Base-by-base conservation (phyloP, 129 eudicot genomes). In the Saposhnikovia divaricata region DNA sequence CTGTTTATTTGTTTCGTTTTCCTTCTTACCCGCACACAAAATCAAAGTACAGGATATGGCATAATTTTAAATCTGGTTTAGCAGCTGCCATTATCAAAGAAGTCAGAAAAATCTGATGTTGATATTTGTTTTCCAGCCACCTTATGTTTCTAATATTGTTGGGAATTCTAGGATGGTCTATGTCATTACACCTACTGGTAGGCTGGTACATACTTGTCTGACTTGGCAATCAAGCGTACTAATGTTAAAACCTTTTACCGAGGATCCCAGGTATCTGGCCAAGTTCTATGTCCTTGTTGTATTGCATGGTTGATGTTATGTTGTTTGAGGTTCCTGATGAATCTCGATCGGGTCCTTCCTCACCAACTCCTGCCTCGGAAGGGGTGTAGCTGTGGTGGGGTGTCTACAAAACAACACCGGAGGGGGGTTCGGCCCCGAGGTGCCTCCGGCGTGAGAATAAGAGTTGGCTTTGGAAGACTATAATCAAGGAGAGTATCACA, bases 31-130 rank as follows among this genome's bases (percentile, higher is more conserved):
- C 34, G 34, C 34, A 31, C 34, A 31, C 34, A 31, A 31, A 31
- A 31, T 31, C 34, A 31, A 31, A 91, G 73, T 91, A 93, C 82
- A 91, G 98, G 73, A 93, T 94, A 5, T 94, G 98, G 98, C 91
- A 94, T 44, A 92, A 93, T 19, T 94, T 90, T 77, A 87, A 93
- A 11, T 94, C 97, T 2, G 91, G 91, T 87, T 85, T 90, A 78
- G 96, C 97, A 48, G 97, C 97, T 83, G 97, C 96, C 10, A 73
- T 94, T 82, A 93, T 94, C 45, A 93, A 96, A 71, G 98, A 97
- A 21, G 93, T 94, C 69, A 91, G 91, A 76, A 88, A 91, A 3
- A 0, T 37, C 51, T 46, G 51, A 2, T 46, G 51, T 9, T 10
- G 15, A 46, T 46, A 97, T 80, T 91, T 97, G 42, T 15, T 97